Base-by-base conservation (phyloP, 2,329 filamentous ascomycete genomes). In the Hypoxylon sp. region DNA sequence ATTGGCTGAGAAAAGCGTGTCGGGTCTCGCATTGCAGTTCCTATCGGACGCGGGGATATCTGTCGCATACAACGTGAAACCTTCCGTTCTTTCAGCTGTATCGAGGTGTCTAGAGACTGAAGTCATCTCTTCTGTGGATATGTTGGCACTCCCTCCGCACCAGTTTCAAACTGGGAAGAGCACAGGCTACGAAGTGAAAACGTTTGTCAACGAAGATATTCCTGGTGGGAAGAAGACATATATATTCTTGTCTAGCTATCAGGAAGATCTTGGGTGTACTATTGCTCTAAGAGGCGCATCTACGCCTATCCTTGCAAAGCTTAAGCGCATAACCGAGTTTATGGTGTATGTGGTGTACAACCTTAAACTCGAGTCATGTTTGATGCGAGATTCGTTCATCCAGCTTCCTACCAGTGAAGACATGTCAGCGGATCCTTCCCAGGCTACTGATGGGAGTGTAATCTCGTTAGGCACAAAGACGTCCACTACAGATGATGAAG, bases 271-370 rank as follows among this genome's bases (percentile, higher is more conserved):
- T 1, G 97, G 96, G 0, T 98, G 96, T 77, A 99, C 96, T 0
- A 97, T 99, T 73, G 93, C 94, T 11, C 84, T 99, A 22, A 90
- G 96, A 50, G 96, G 96, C 1, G 93, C 92, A 3, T 90, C 92
- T 66, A 90, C 90, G 31, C 83, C 88, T 52, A 85, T 90, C 0
- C 85, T 99, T 17, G 84, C 89, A 1, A 92, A 90, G 74, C 90
- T 99, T 79, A 99, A 99, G 81, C 88, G 90, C 58, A 96, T 99
- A 72, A 96, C 95, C 10, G 96, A 99, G 78, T 98, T 99, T 77
- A 98, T 99, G 95, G 92, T 97, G 39, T 99, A 98, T 74, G 97
- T 99, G 19, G 94, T 98, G 11, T 99, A 99, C 81, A 99, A 98
- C 75, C 85, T 99, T 59, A 97, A 97, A 77, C 86, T 99, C 13